Percentiles rank a stretch among this genome's conserved stretches.
Conservation (phyloP, 2,329 filamentous ascomycete genomes). For the Xenoacremonium recifei region DNA sequence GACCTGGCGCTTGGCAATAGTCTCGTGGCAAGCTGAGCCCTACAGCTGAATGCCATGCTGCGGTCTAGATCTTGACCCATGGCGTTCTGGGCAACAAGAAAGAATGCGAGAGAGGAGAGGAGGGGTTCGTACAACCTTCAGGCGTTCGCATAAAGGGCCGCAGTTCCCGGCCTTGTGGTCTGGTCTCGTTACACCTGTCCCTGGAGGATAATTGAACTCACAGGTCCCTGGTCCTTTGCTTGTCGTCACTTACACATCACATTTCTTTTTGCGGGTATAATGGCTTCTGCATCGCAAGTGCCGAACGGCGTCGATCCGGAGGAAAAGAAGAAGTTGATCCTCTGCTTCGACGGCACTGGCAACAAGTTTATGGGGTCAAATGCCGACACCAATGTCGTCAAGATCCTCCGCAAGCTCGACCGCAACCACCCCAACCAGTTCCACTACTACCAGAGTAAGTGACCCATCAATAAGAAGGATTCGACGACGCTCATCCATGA, state of each 20-base stretch:
- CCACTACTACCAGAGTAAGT: not conserved
- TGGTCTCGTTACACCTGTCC: not conserved
- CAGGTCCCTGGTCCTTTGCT: not conserved
- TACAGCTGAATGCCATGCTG: too few species aligned
- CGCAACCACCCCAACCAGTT: not conserved
- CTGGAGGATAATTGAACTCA: not conserved
- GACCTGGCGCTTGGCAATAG: too few species aligned
- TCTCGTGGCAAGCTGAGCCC: too few species aligned
- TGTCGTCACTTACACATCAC: not conserved
- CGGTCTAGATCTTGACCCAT: too few species aligned
- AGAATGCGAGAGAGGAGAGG: too few species aligned
- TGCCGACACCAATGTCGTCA: not conserved
- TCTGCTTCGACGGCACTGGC: not conserved
- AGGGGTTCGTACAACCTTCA: too few species aligned
- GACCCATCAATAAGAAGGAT: not conserved
- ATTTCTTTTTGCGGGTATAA: not conserved
- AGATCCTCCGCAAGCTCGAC: not conserved
- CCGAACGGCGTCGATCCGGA: not conserved
- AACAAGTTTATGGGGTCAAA: not conserved
- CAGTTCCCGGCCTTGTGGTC: not conserved
- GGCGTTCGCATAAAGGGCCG: not conserved
- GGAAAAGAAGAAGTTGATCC: not conserved
- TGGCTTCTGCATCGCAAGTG: not conserved
- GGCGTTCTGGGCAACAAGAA: too few species aligned
- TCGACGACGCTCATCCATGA: not conserved